phyloP scores from a whole-genome alignment of 257 asterid species.

The Hygrophila difformis region DNA sequence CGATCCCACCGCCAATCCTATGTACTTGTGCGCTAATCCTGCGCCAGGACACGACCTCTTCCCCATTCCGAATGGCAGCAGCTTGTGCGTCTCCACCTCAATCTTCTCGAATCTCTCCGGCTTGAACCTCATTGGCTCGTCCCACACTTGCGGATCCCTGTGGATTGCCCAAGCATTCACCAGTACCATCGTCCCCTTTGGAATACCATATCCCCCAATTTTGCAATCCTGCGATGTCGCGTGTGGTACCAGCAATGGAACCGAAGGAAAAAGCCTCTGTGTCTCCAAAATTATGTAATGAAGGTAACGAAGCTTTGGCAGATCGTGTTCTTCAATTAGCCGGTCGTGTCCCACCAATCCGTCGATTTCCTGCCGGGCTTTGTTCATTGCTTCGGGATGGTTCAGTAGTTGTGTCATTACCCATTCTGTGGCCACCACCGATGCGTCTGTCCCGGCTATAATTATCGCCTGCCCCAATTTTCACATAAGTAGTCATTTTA shows the following conservation, averaged over 20 bases:
- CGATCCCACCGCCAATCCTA: constrained; percentile 17
- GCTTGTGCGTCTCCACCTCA: constrained; percentile 14
- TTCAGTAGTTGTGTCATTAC: constrained; percentile 15
- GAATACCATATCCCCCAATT: constrained; percentile 16
- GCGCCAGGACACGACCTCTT: constrained; percentile 22
- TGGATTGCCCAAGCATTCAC: constrained; percentile 23
- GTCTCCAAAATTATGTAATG: constrained; percentile 17
- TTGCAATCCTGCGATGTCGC: constrained; percentile 9
- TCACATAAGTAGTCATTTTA: too few relatives aligned
- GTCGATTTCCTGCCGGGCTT: constrained; percentile 16
- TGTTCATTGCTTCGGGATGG: constrained; percentile 10
- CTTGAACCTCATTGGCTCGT: constrained; percentile 11
- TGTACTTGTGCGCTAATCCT: constrained; percentile 14
- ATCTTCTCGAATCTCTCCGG: constrained; percentile 18
- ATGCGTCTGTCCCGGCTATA: constrained; percentile 18
- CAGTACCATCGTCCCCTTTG: constrained; percentile 16
- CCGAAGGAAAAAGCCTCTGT: constrained; percentile 12
- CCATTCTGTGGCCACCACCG: constrained; percentile 15
- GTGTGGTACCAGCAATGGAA: constrained; percentile 18
- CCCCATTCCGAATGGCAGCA: constrained; percentile 26
- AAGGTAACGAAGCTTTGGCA: constrained; percentile 15
- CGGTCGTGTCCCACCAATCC: constrained; percentile 12
- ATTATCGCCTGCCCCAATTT: constrained; percentile 3
- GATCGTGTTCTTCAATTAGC: constrained; percentile 13
- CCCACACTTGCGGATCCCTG: constrained; percentile 17